Base-by-base conservation (phyloP, 306 rosid species). In the Cicer bijugum region DNA sequence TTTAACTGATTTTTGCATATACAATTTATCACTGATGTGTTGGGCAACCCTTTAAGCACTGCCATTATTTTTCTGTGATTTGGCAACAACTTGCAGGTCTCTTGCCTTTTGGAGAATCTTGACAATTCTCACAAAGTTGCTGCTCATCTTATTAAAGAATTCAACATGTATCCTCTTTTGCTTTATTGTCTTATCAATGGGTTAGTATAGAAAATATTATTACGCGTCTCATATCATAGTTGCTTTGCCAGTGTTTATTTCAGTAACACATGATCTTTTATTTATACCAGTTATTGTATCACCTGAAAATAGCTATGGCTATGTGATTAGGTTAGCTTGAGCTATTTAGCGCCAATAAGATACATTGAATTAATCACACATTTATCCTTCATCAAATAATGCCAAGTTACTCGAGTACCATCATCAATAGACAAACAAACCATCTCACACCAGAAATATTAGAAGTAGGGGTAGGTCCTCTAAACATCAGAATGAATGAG, bases 111-210 rank as follows among this genome's bases (percentile, higher is more conserved):
- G 74, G 90, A 88, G 78, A 77, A 78, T 82, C 70, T 77, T 61
- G 85, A 84, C 57, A 82, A 72, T 58, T 81, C 79, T 55, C 5
- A 68, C 48, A 46, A 72, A 42, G 71, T 79, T 82, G 77, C 89
- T 39, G 69, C 78, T 70, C 81, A 43, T 78, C 89, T 89, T 71
- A 80, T 94, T 75, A 16, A 65, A 58, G 92, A 87, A 73, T 47
- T 74, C 68, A 81, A 78, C 78, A 65, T 94, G 63, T 91, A 89
- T 85, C 89, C 96, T 40, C 89, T 88, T 63, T 82, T 94, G 87
- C 90, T 94, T 20, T 91, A 91, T 85, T 91, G 95, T 81, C 90
- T 94, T 65, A 55, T 88, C 47, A 80, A 85, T 48, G 97, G 99
- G 99, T 94, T 82, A 86, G 88, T 77, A 74, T 17, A 51, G 19